These are phyloP conservation scores for Pterulicium gracile DNA, from an alignment of 1,284 basidiomycete genomes.

Conservation along the genomic window DNA sequence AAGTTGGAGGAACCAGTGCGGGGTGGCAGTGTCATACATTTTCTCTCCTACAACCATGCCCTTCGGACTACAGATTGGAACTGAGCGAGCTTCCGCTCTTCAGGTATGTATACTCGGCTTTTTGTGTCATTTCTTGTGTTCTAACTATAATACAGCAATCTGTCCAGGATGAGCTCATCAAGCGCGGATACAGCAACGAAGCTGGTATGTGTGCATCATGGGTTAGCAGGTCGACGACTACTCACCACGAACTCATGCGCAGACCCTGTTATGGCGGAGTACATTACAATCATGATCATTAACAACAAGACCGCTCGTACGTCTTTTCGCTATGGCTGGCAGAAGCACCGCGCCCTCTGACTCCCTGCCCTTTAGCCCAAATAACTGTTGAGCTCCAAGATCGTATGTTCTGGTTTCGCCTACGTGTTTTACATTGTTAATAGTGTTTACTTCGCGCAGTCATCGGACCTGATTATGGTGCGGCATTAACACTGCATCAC, in stretches of 20 bases:
- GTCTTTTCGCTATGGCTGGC: conserved; percentile 16
- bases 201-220: conserved; percentile 37
- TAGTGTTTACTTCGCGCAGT: conserved; percentile 29
- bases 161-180: conserved; percentile 74
- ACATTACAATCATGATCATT: conserved; percentile 86
- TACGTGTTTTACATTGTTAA: conserved; percentile 13
- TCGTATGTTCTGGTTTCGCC: conserved; percentile 35
- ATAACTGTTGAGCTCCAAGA: conserved; percentile 76
- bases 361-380: conserved; percentile 42
- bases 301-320: conserved; percentile 76
- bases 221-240: not conserved
- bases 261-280: conserved; percentile 88
- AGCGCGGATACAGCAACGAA: conserved; percentile 65
- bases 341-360: conserved; percentile 7
- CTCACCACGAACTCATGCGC: conserved; percentile 9
- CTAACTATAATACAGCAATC: conserved; percentile 39
- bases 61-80: conserved; percentile 69
- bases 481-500: conserved; percentile 11
- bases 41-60: conserved; percentile 34
- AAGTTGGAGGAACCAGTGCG: conserved; percentile 1
- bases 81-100: conserved; percentile 60
- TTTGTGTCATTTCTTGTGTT: conserved; percentile 9
- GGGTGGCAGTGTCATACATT: not conserved
- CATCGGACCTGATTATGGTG: conserved; percentile 72
- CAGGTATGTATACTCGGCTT: conserved; percentile 36